A percentile compares a stretch with the other conserved stretches of the same genome.
phyloP scores from a whole-genome alignment of 441 rosid species.

The Francoa sonchifolia region DNA sequence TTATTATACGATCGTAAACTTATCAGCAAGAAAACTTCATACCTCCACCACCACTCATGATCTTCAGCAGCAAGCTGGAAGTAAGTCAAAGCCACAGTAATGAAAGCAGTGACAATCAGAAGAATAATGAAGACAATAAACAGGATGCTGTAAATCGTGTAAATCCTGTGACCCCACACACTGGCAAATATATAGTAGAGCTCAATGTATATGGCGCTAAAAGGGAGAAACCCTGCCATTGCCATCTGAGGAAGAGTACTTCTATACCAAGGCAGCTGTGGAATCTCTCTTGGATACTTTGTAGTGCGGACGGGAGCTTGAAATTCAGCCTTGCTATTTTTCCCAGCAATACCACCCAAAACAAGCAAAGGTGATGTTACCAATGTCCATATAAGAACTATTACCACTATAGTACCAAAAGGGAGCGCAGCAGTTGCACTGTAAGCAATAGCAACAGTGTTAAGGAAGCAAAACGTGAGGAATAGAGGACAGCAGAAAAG shows the following conservation, averaged over 20 bases:
- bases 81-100: neutral
- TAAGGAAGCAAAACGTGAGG: neutral
- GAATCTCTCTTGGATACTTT: slow-evolving; percentile 1
- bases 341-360: neutral
- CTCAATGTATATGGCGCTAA: neutral
- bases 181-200: neutral
- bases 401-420: neutral
- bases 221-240: slow-evolving; percentile 1
- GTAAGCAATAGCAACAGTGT: neutral
- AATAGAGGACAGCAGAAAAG: neutral
- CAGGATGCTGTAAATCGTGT: neutral
- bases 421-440: neutral
- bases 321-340: neutral
- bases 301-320: slow-evolving; percentile 1
- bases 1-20: too few relatives aligned
- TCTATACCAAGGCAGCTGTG: slow-evolving; percentile 1
- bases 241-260: neutral
- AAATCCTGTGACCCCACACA: too few relatives aligned
- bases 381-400: neutral
- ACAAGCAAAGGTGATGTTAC: neutral
- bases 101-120: neutral
- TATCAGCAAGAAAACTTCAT: neutral
- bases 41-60: slow-evolving; percentile 1
- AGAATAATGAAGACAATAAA: neutral
- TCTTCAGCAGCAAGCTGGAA: slow-evolving; percentile 1